phyloP scores from a whole-genome alignment of 2,329 filamentous ascomycete species.

The Gyromitra esculenta region DNA sequence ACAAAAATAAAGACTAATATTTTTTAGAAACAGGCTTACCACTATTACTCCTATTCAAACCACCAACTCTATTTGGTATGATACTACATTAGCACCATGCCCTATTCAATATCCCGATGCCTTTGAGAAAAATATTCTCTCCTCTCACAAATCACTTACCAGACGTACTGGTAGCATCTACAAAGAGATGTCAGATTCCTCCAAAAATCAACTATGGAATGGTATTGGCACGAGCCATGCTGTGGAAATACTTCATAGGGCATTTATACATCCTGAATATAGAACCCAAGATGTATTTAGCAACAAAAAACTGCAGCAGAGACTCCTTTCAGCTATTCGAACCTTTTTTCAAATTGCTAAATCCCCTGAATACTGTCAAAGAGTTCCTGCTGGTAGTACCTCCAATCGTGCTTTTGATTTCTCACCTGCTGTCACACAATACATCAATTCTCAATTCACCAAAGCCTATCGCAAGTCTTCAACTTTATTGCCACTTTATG shows the following conservation, averaged over 20 bases:
- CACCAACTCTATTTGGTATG: background rate
- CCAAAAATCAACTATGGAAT: background rate
- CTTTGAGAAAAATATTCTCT: slow-evolving; percentile 2
- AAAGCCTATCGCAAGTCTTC: slow-evolving; percentile 5
- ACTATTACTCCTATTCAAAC: background rate
- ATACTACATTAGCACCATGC: background rate
- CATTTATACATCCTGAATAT: slow-evolving; percentile 3
- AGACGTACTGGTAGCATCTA: background rate
- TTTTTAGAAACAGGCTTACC: slow-evolving; percentile 13
- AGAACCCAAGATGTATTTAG: background rate
- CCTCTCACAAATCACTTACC: too few species aligned
- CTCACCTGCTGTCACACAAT: background rate
- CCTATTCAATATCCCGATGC: background rate
- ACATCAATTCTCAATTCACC: background rate
- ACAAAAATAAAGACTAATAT: too few species aligned
- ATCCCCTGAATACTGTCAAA: background rate
- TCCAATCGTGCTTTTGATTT: slow-evolving; percentile 11
- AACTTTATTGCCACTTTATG: background rate
- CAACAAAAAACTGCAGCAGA: background rate
- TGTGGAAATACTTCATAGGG: background rate
- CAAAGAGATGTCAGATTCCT: background rate
- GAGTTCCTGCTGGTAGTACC: slow-evolving; percentile 1
- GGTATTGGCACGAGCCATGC: slow-evolving; percentile 11
- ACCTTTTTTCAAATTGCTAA: background rate
- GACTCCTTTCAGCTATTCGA: background rate